Evolutionary conservation across 108 stramenopile species (phyloP).

Genomic region (Stephanodiscus triporus): DNA sequence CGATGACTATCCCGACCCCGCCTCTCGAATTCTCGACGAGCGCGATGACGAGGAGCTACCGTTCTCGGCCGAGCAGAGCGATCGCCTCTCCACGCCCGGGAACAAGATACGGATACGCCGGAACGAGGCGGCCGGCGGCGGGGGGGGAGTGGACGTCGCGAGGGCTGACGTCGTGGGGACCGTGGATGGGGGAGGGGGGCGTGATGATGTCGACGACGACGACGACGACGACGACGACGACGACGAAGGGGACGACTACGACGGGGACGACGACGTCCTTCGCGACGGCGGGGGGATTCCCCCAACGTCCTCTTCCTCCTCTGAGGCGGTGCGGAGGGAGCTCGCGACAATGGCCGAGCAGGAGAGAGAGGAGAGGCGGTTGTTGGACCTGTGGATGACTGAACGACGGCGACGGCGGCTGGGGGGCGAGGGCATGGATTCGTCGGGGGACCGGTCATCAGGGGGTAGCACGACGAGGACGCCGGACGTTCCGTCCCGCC

Average conservation of each 20-base stretch:
- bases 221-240: background rate
- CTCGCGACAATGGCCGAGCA: slow-evolving; percentile 35
- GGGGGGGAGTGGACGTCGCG: background rate
- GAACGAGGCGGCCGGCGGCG: slow-evolving; percentile 24
- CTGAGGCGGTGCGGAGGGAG: slow-evolving; percentile 35
- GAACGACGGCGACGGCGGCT: background rate
- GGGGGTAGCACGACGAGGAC: background rate
- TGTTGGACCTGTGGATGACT: slow-evolving; percentile 16
- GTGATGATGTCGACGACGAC: too few relatives aligned
- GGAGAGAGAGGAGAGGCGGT: slow-evolving; percentile 35
- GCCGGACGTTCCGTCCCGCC: background rate
- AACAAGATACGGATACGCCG: slow-evolving; percentile 56
- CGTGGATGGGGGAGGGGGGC: background rate
- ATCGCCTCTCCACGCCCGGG: slow-evolving; percentile 40
- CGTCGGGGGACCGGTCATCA: too few relatives aligned
- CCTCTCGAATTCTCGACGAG: background rate
- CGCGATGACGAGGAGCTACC: slow-evolving; percentile 57
- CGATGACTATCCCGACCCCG: slow-evolving; percentile 2
- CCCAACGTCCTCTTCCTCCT: too few relatives aligned
- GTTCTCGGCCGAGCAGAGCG: slow-evolving; percentile 55
- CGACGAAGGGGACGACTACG: slow-evolving; percentile 18
- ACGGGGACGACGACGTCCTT: background rate
- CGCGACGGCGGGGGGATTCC: background rate
- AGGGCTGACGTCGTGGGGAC: background rate
- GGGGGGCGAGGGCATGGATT: background rate